Evolutionary conservation across 352 stramenopile species (phyloP), one percentile per base, ranked within the genome.

Genomic region (Phytophthora pisi): DNA sequence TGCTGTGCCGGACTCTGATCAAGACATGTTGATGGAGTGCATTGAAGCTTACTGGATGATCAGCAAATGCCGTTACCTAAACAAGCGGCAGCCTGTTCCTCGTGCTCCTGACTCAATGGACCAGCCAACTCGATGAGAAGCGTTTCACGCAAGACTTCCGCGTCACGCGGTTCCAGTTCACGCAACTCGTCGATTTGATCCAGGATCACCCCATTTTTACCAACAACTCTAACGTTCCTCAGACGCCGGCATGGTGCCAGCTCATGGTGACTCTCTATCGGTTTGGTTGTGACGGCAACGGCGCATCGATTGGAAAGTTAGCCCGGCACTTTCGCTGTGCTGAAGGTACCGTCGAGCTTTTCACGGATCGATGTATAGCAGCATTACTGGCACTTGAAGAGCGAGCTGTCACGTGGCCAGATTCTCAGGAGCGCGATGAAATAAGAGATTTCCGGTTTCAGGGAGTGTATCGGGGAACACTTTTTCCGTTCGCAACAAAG

Each of bases 401-500:
- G 1, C 16, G 38, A 42, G 40, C 16, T 52, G 40, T 53, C 43
- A 53, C 42, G 26, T 61, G 55, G 55, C 42, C 28, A 30, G 28
- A 53, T 30, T 5, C 7, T 6, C 6, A 52, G 3, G 55, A 53
- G n/a, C 28, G 42, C n/a, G 31, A 47, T 7, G 51, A 36, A 34
- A 31, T 56, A 26, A 24, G 28, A 45, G 4, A 10, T 46, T 6
- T 43, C 23, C 3, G 55, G 55, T 5, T 61, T 61, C n/a, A 7
- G 23, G 11, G 5, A 74, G n/a, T 74, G 67, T 40, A 43, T 70
- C 13, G 61, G 67, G 59, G 66, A 9, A 74, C 59, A 4, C 34
- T 69, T 9, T 65, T 70, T 24, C 61, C 61, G n/a, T 45, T 74
- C 18, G 59, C 58, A 6, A 34, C 40, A n/a, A 73, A 73, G 31